Base-by-base conservation (phyloP, 768 basidiomycete genomes). In the Russula vinacea region DNA sequence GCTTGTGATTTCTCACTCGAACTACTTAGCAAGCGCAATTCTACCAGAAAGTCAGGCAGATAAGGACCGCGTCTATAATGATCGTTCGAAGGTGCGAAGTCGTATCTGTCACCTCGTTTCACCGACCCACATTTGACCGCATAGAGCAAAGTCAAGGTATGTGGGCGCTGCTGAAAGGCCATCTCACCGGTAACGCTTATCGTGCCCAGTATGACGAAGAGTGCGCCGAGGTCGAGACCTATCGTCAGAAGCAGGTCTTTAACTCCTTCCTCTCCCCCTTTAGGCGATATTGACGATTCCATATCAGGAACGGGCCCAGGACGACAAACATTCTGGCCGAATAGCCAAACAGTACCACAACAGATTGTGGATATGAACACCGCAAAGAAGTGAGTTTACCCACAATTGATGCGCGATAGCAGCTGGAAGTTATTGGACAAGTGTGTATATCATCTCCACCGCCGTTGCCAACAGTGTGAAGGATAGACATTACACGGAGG, bases 341-440 rank as follows among this genome's bases (percentile, higher is more conserved):
- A 83, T 81, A 3, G 85, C 85, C 22, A 85, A 82, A 72, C 90
- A 92, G 69, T 83, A 83, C 50, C 90, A 91, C 86, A 89, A 68
- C 89, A 91, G 69, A 82, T 81, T 58, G 79, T 79, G 39, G 88
- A 92, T 45, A 92, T 93, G 91, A 74, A 84, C 49, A 88, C 87
- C 68, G 82, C 84, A 74, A 93, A 92, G 78, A 93, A 92, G 91
- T 92, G 62, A 44, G 39, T 26, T 17, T 24, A 44, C n/a, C 22
- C 32, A 39, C 60, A 55, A n/a, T 24, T 60, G 17, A 45, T 42
- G 10, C 54, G 10, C 40, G 54, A 54, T 44, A 60, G 55, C 45
- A 33, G 42, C 64, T n/a, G 26, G 24, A 35, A 29, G 32, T 17
- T 47, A 26, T 19, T 55, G 50, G 55, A 37, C n/a, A 45, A 92